phyloP scores from a whole-genome alignment of 805 yeast species.

The Yarrowia divulgata region DNA sequence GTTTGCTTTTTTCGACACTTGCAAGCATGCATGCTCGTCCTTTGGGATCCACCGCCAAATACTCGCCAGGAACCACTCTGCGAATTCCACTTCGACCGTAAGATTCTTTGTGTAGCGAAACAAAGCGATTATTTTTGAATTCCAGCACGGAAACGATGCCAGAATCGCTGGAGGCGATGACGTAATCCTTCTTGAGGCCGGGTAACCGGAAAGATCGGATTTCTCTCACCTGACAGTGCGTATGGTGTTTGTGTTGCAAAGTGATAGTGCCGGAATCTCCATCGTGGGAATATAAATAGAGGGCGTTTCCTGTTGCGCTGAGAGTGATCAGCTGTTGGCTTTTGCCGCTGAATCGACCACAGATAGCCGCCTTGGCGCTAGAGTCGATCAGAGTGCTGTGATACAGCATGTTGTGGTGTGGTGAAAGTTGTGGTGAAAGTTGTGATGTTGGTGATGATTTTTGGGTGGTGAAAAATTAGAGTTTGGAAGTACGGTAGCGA shows the following conservation, averaged over 20 bases:
- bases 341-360: slow-evolving; percentile 14
- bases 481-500: no score
- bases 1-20: slow-evolving; percentile 75
- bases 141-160: slow-evolving; percentile 70
- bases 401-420: slow-evolving; percentile 1
- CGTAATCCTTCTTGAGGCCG: slow-evolving; percentile 61
- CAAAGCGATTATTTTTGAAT: slow-evolving; percentile 55
- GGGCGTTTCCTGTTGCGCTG: slow-evolving; percentile 23
- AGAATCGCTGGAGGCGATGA: slow-evolving; percentile 80
- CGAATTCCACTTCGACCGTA: slow-evolving; percentile 77
- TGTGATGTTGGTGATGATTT: neutral
- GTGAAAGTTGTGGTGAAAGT: neutral
- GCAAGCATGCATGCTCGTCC: slow-evolving; percentile 73
- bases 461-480: no score
- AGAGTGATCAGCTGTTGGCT: slow-evolving; percentile 12
- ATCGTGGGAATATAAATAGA: slow-evolving; percentile 18
- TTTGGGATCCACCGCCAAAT: slow-evolving; percentile 71
- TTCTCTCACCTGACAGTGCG: slow-evolving; percentile 64
- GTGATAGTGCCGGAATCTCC: slow-evolving; percentile 5
- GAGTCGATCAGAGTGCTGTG: neutral
- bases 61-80: slow-evolving; percentile 76
- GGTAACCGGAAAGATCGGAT: slow-evolving; percentile 60
- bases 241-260: neutral
- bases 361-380: slow-evolving; percentile 10
- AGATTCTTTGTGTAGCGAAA: slow-evolving; percentile 62